Conservation (phyloP, 257 asterid species). For the Fraxinus cuspidata region DNA sequence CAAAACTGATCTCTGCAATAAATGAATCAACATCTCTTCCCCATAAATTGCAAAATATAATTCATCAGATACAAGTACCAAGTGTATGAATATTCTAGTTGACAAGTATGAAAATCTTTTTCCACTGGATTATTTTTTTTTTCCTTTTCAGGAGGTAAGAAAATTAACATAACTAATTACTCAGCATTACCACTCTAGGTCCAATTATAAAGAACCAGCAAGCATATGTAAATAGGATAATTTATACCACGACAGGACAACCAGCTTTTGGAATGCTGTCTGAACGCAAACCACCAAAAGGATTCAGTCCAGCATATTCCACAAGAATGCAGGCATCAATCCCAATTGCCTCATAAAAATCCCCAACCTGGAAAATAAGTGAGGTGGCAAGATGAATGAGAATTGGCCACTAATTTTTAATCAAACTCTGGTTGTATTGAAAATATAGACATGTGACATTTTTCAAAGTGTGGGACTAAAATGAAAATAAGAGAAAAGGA, state of each 20-base stretch:
- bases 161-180: neutral
- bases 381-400: slow-evolving; percentile 18
- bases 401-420: slow-evolving; percentile 7
- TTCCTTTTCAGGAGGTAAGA: slow-evolving; percentile 5
- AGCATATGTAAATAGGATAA: slow-evolving; percentile 11
- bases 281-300: slow-evolving; percentile 91
- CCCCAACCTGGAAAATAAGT: slow-evolving; percentile 73
- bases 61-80: neutral
- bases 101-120: neutral
- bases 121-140: neutral
- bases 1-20: neutral
- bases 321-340: slow-evolving; percentile 96
- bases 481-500: slow-evolving; percentile 21
- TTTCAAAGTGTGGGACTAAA: slow-evolving; percentile 5
- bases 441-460: neutral
- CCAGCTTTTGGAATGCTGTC: slow-evolving; percentile 97
- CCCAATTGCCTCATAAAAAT: slow-evolving; percentile 94
- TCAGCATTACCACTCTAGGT: slow-evolving; percentile 12
- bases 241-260: slow-evolving; percentile 90
- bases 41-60: neutral
- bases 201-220: slow-evolving; percentile 1
- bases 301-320: slow-evolving; percentile 98
- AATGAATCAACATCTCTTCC: neutral
- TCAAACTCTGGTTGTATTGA: neutral
- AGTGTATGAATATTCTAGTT: neutral